A percentile compares a stretch with the other conserved stretches of the same genome.
These are phyloP conservation scores for Petrea volubilis DNA, from an alignment of 257 asterid genomes.

Conservation along the genomic window DNA sequence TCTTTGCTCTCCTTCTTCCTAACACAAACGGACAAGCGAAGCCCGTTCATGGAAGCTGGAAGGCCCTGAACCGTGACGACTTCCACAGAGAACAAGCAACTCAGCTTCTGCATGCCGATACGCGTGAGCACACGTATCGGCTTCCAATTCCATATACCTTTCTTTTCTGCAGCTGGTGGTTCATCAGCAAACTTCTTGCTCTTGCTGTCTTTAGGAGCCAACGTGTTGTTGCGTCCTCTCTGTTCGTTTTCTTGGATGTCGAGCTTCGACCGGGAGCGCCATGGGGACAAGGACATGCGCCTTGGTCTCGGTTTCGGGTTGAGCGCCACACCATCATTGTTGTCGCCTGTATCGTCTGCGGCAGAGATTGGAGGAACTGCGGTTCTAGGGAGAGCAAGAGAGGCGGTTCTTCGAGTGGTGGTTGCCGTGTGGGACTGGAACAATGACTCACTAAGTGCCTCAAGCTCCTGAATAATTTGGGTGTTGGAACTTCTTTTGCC, in stretches of 20 bases:
- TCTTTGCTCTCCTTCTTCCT: slow-evolving; percentile 75
- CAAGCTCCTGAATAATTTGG: slow-evolving; percentile 77
- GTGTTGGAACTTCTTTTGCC: slow-evolving; percentile 56
- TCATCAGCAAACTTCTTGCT: slow-evolving; percentile 39
- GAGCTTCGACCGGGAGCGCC: slow-evolving; percentile 62
- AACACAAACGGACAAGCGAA: slow-evolving; percentile 75
- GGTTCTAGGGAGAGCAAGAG: slow-evolving; percentile 68
- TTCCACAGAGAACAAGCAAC: slow-evolving; percentile 84
- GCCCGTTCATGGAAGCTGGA: slow-evolving; percentile 90
- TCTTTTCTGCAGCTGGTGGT: slow-evolving; percentile 37
- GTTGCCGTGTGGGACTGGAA: slow-evolving; percentile 51
- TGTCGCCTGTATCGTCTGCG: slow-evolving; percentile 14
- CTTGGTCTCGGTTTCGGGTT: slow-evolving; percentile 70
- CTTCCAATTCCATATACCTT: slow-evolving; percentile 90
- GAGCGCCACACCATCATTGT: slow-evolving; percentile 29
- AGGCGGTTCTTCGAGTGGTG: slow-evolving; percentile 60
- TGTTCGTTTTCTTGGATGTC: slow-evolving; percentile 23
- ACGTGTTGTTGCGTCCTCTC: background rate
- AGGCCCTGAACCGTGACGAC: slow-evolving; percentile 73
- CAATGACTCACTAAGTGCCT: slow-evolving; percentile 66
- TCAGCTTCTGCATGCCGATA: slow-evolving; percentile 80
- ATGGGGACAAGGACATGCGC: slow-evolving; percentile 83
- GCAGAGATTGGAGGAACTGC: slow-evolving; percentile 46
- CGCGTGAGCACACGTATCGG: slow-evolving; percentile 79
- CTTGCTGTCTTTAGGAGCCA: slow-evolving; percentile 14